Evolutionary conservation across 2,329 filamentous ascomycete species (phyloP), one percentile per base, ranked within the genome.

Genomic region (Aspergillus sp.): DNA sequence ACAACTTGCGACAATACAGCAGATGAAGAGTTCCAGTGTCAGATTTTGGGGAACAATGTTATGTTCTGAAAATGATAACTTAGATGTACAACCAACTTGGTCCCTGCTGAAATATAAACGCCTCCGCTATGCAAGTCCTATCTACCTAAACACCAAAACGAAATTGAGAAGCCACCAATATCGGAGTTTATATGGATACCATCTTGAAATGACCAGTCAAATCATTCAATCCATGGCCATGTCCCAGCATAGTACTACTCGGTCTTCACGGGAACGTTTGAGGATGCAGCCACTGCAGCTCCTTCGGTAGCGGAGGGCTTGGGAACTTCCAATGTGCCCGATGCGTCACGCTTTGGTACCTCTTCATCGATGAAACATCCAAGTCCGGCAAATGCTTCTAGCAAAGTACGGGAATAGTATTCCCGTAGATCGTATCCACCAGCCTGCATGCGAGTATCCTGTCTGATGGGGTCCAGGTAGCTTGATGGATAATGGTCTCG

Each of bases 361-460:
- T 96, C 93, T 50, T 97, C 92, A 39, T 85, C 89, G 47, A 99
- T 81, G 67, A 96, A 96, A 47, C 96, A 90, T 0, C 90, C 92
- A 61, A 99, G 75, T 0, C 96, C 95, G 0, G 91, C 87, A 77
- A 97, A 98, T 0, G 94, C 92, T 72, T 97, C 93, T 61, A 91
- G 90, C 72, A 99, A 79, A 24, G 91, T 88, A 24, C 93, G 83
- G 7, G 87, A 82, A 69, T 92, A 91, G 71, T 95, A 98, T 72
- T 96, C 92, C 36, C 85, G 81, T 49, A 94, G 80, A 68, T 89
- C 88, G 76, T 96, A 98, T 0, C 95, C 96, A 32, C 92, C 93
- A 16, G 90, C 91, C 54, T 84, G 79, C 70, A 90, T 87, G 49
- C 84, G 81, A 2, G 83, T 77, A 71, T 93, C 88, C 46, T 85